phyloP scores from a whole-genome alignment of 257 asterid genomes.

The Nicotiana sylvestris region DNA sequence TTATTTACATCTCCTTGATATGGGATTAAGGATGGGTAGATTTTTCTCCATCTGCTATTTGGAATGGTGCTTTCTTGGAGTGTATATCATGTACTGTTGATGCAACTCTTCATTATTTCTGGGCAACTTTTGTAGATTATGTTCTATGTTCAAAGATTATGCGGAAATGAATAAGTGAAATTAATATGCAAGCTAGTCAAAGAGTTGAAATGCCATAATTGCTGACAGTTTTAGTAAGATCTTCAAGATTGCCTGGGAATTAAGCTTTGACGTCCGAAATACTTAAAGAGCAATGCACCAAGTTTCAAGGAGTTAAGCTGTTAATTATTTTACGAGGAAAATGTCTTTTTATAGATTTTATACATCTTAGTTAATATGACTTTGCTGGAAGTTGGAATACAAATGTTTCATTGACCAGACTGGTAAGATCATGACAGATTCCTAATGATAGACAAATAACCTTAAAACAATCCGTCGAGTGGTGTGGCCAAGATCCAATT shows the following conservation, averaged over 20 bases:
- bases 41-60: background rate
- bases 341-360: background rate
- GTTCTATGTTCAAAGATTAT: background rate
- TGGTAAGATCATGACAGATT: background rate
- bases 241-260: too few species aligned
- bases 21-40: too few species aligned
- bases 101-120: background rate
- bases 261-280: too few species aligned
- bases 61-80: background rate
- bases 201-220: background rate
- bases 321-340: background rate
- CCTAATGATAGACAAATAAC: background rate
- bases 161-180: background rate
- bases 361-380: background rate
- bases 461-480: background rate
- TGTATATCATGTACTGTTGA: background rate
- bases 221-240: too few species aligned
- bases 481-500: background rate
- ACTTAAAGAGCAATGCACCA: too few species aligned
- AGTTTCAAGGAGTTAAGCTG: too few species aligned
- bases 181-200: background rate
- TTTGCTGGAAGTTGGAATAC: background rate
- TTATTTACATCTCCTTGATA: background rate
- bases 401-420: background rate
- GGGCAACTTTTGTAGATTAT: background rate